Evolutionary conservation across 2,329 filamentous ascomycete genomes (phyloP).

Genomic region (Claviceps maximensis): DNA sequence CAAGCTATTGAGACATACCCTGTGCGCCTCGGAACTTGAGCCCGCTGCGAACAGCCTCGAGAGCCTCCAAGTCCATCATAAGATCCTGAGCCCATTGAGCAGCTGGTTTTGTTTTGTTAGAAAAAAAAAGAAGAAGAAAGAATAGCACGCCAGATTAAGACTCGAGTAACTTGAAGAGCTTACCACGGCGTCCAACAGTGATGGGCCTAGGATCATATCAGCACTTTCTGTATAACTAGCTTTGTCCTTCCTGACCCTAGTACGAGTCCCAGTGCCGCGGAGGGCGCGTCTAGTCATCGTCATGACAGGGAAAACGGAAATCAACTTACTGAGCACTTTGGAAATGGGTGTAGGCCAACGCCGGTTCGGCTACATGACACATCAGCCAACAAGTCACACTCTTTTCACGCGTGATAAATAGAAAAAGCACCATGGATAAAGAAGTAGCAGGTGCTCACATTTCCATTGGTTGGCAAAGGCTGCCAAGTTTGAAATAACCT

Average conservation of each 20-base stretch:
- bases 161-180: slow-evolving; percentile 1
- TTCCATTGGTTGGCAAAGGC: slow-evolving; percentile 63
- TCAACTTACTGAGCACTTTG: slow-evolving; percentile 38
- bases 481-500: slow-evolving; percentile 61
- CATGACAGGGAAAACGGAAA: not conserved
- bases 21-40: slow-evolving; percentile 63
- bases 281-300: not conserved
- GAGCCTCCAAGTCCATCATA: slow-evolving; percentile 55
- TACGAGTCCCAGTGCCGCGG: not conserved
- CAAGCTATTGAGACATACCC: slow-evolving; percentile 9
- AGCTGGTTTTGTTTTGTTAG: slow-evolving; percentile 6
- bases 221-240: too few relatives aligned
- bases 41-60: slow-evolving; percentile 54
- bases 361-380: slow-evolving; percentile 34
- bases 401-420: not conserved
- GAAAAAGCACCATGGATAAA: not conserved
- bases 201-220: slow-evolving; percentile 7
- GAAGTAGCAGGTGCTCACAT: slow-evolving; percentile 19
- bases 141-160: slow-evolving; percentile 20
- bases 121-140: too few relatives aligned
- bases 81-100: slow-evolving; percentile 58
- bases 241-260: not conserved
- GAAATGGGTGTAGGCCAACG: slow-evolving; percentile 64
- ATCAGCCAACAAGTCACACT: not conserved
- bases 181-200: slow-evolving; percentile 10